phyloP scores from a whole-genome alignment of 169 alveolate genomes.

The Plasmodium yoelii region DNA sequence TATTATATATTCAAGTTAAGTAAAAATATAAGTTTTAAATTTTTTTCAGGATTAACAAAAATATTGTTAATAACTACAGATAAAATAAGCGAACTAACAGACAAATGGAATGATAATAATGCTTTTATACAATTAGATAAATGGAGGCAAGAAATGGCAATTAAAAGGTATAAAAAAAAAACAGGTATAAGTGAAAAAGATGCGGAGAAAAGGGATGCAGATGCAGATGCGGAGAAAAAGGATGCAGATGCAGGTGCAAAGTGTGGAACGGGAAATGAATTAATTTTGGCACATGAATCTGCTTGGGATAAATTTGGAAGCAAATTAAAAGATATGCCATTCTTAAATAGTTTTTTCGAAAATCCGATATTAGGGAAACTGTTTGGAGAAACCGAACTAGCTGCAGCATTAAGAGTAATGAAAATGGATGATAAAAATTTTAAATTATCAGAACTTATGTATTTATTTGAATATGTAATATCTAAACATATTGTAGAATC shows the following conservation, averaged over 20 bases:
- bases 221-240: background rate
- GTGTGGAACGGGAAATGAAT: slow-evolving; percentile 60
- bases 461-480: slow-evolving; percentile 88
- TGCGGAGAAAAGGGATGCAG: background rate
- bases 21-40: slow-evolving; percentile 36
- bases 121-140: slow-evolving; percentile 62
- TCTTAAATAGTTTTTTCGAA: slow-evolving; percentile 90
- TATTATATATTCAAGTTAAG: slow-evolving; percentile 14
- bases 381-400: slow-evolving; percentile 90
- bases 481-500: slow-evolving; percentile 91
- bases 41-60: slow-evolving; percentile 9
- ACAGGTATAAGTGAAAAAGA: slow-evolving; percentile 22
- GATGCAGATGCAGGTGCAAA: background rate
- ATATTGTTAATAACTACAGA: slow-evolving; percentile 3
- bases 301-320: slow-evolving; percentile 91
- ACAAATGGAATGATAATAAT: slow-evolving; percentile 63
- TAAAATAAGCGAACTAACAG: slow-evolving; percentile 17
- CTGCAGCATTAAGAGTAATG: slow-evolving; percentile 91
- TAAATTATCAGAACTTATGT: slow-evolving; percentile 88
- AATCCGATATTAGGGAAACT: slow-evolving; percentile 87
- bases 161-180: slow-evolving; percentile 77
- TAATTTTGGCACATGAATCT: slow-evolving; percentile 84
- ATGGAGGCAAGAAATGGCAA: slow-evolving; percentile 85
- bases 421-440: slow-evolving; percentile 89
- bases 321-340: slow-evolving; percentile 90